Evolutionary conservation across 768 basidiomycete genomes (phyloP).

Genomic region (Termitomyces sp.): DNA sequence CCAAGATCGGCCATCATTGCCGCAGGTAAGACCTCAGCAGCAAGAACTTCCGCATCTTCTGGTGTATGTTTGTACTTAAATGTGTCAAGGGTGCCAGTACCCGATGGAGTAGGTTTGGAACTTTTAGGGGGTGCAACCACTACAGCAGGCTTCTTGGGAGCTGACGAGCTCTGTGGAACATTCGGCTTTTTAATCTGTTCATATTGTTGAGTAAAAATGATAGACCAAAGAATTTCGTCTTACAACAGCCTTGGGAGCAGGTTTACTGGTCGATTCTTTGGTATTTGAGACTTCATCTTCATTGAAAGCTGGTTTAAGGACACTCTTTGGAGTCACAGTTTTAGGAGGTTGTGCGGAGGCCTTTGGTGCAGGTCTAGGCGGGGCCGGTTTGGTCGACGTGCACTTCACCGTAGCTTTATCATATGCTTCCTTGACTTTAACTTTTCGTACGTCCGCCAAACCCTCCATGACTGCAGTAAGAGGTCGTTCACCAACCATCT

Average conservation of each 20-base stretch:
- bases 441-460: slow-evolving; percentile 81
- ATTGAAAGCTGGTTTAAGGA: slow-evolving; percentile 3
- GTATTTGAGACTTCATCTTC: slow-evolving; percentile 11
- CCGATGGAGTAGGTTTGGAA: slow-evolving; percentile 43
- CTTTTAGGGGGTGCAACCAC: slow-evolving; percentile 29
- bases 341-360: slow-evolving; percentile 17
- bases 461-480: slow-evolving; percentile 83
- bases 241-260: slow-evolving; percentile 42
- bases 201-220: neutral
- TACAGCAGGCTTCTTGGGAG: slow-evolving; percentile 40
- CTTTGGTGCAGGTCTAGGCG: slow-evolving; percentile 46
- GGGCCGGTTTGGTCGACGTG: slow-evolving; percentile 56
- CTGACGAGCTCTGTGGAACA: slow-evolving; percentile 22
- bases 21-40: slow-evolving; percentile 65
- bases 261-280: slow-evolving; percentile 46
- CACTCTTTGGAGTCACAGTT: slow-evolving; percentile 14
- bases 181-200: slow-evolving; percentile 48
- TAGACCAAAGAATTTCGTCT: slow-evolving; percentile 11
- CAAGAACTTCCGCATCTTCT: slow-evolving; percentile 86
- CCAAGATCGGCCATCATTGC: slow-evolving; percentile 65
- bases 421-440: slow-evolving; percentile 90
- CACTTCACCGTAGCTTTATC: slow-evolving; percentile 91
- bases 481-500: slow-evolving; percentile 92
- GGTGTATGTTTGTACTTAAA: slow-evolving; percentile 90
- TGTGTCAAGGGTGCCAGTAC: slow-evolving; percentile 60